Conservation (phyloP, 352 stramenopile genomes). For the Globisporangium apiculatum region DNA sequence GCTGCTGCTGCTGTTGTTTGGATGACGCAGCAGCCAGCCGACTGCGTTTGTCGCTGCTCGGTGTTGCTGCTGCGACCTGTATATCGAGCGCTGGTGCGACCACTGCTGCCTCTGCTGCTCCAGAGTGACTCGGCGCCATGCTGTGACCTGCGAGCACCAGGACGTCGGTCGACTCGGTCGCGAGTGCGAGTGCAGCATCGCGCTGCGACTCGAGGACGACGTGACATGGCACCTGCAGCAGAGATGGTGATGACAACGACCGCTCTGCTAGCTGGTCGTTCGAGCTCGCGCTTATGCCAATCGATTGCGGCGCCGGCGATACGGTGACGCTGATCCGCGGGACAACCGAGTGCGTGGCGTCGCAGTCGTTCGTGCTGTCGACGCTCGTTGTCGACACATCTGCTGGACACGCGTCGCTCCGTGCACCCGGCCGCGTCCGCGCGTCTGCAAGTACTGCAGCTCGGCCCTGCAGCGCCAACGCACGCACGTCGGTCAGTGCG, state of each 20-base stretch:
- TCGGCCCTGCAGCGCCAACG: constrained; percentile 3
- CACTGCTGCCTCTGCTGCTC: background rate
- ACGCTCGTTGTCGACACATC: background rate
- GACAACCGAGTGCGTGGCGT: background rate
- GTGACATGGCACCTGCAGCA: too few species aligned
- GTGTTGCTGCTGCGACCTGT: background rate
- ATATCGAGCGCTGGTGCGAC: background rate
- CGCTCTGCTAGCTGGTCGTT: too few species aligned
- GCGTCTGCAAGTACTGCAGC: background rate
- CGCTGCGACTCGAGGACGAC: too few species aligned
- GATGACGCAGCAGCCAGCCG: too few species aligned
- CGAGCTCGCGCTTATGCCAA: too few species aligned
- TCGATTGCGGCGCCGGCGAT: too few species aligned
- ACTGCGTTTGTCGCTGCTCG: background rate
- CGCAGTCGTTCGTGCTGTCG: background rate
- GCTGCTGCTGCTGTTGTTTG: too few species aligned
- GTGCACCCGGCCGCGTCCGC: background rate
- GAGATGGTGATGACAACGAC: too few species aligned
- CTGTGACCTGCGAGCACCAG: background rate
- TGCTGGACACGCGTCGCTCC: background rate
- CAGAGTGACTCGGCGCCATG: background rate
- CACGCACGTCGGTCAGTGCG: background rate
- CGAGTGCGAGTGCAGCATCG: too few species aligned
- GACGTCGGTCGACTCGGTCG: background rate
- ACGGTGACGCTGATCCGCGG: constrained; percentile 5